These are phyloP conservation scores for Pythium aquatile DNA, from an alignment of 352 stramenopile genomes.

Conservation along the genomic window DNA sequence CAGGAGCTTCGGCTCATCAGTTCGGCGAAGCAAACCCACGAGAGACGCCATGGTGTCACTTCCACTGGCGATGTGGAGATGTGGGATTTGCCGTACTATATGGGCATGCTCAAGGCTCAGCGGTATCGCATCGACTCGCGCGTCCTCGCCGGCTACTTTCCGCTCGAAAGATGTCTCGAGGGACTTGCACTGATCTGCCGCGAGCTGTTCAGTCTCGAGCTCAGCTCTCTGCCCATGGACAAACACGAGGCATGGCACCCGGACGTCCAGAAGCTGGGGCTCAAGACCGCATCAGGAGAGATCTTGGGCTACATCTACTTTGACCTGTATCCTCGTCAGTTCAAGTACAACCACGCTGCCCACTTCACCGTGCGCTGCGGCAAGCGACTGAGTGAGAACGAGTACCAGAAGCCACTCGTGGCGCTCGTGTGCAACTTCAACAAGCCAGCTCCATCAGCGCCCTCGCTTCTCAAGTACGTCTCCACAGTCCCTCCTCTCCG, in stretches of 20 bases:
- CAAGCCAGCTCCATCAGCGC: constrained; percentile 65
- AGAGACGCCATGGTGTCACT: constrained; percentile 31
- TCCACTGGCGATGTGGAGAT: constrained; percentile 62
- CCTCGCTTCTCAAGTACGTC: constrained; percentile 66
- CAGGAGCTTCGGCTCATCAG: constrained; percentile 59
- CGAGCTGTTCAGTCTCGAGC: constrained; percentile 89
- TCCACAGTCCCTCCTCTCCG: background rate
- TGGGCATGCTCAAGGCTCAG: constrained; percentile 79
- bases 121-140: constrained; percentile 75
- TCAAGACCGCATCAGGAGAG: constrained; percentile 55
- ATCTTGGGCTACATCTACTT: constrained; percentile 93
- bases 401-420: constrained; percentile 95
- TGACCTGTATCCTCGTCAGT: constrained; percentile 89
- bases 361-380: constrained; percentile 98
- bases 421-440: constrained; percentile 92
- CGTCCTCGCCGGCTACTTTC: constrained; percentile 88
- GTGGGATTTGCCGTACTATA: constrained; percentile 96
- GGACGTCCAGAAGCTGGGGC: constrained; percentile 87
- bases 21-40: constrained; percentile 58
- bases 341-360: constrained; percentile 87
- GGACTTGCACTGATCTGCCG: constrained; percentile 88
- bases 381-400: constrained; percentile 41
- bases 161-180: constrained; percentile 89
- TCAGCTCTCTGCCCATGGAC: constrained; percentile 77
- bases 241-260: constrained; percentile 88